Percentiles rank a stretch among this genome's conserved stretches.
Conservation (phyloP, 306 rosid genomes). For the Cucumis melo region DNA sequence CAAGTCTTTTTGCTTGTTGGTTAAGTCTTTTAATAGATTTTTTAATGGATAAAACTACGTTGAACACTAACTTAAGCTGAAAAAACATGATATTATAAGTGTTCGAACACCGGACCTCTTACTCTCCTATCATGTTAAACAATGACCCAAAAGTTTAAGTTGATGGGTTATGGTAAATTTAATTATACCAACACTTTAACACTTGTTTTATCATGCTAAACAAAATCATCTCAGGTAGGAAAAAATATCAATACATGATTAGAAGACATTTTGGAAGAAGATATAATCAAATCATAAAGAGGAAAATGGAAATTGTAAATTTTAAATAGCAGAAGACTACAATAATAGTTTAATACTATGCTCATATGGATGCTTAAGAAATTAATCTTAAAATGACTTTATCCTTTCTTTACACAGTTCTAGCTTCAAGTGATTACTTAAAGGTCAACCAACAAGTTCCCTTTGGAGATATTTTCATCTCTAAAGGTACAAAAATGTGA, state of each 20-base stretch:
- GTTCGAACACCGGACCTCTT: no score
- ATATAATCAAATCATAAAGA: background rate
- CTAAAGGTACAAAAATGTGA: constrained; percentile 63
- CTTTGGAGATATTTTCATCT: constrained; percentile 51
- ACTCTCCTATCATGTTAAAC: no score
- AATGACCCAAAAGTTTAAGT: no score
- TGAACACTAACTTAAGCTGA: no score
- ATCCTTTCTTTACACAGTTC: constrained; percentile 21
- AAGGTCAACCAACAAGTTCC: constrained; percentile 44
- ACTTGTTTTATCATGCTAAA: no score
- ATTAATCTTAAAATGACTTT: background rate
- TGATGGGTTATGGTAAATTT: no score
- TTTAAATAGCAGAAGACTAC: background rate
- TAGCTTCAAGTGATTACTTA: constrained; percentile 40
- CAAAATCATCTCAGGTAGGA: no score
- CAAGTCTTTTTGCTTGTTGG: background rate
- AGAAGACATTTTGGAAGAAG: background rate
- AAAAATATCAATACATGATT: background rate
- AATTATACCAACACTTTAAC: no score
- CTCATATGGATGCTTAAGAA: background rate
- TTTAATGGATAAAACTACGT: no score
- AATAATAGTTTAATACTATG: background rate
- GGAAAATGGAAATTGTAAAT: background rate
- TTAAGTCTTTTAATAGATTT: no score
- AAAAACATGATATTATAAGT: no score